Base-by-base conservation (phyloP, 257 asterid genomes). In the Rhazya stricta region DNA sequence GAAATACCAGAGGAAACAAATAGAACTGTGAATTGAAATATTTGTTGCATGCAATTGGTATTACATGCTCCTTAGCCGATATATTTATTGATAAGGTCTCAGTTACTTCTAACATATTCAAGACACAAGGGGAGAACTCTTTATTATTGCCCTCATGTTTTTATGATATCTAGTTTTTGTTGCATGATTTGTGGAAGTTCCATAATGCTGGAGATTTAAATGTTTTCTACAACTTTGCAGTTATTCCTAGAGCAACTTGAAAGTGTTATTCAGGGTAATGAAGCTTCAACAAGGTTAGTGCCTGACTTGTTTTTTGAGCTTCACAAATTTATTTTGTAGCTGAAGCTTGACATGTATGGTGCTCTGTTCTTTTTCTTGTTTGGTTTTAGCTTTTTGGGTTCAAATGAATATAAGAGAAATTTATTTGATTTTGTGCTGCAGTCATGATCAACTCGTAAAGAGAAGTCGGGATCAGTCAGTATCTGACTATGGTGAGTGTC, bases 211-310 rank as follows among this genome's bases (percentile, higher is more conserved):
- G 74, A 69, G 67, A 69, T 75, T 78, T 80, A 75, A 72, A 39
- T 74, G 68, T 73, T 34, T n/a, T 80, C 60, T 74, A 62, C 69
- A 74, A 61, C 61, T 58, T 89, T 43, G 29, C 96, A 95, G 99
- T 80, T 95, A 80, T 95, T 95, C 86, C 90, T 92, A 54, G 99
- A 95, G 88, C 98, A 92, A 86, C 91, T 95, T 51, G 96, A 89
- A 66, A 86, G 84, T 85, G 99, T 92, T 76, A 87, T 92, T 83
- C 85, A 84, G 67, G 89, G 94, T 73, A 79, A 78, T 58, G 91
- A 91, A 86, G 79, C 80, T 81, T 88, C 93, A 73, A 87, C 87
- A 78, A 89, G 97, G 99, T 95, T 74, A 79, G 36, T 68, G 57
- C 36, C 72, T 75, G 60, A 27, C 72, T 73, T 79, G 13, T 15